Base-by-base conservation (phyloP, 805 yeast genomes). In the Candida palmyrensis region DNA sequence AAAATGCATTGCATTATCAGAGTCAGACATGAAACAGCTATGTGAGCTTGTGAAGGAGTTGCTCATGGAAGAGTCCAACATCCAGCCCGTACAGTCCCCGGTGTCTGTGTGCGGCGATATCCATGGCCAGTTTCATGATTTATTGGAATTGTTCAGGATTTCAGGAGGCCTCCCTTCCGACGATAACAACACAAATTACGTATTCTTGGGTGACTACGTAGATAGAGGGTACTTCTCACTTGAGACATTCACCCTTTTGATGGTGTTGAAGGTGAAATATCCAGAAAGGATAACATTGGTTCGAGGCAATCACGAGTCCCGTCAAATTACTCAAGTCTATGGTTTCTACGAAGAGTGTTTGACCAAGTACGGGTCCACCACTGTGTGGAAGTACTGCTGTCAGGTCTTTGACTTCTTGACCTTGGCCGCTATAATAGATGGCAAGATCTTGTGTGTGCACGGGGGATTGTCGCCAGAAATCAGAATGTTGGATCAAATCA, bases 271-370 rank as follows among this genome's bases (percentile, higher is more conserved):
- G 57, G 96, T 88, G 13, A 82, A 84, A 53, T 85, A 79, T 49
- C 95, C 97, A 27, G 73, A 76, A 38, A 70, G 87, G 47, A 77
- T 92, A 41, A 92, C 97, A 0, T 69, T 90, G 35, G 97, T 90
- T 10, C 72, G 98, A 48, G 98, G 98, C n/a, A 90, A 90, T 59
- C 98, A 90, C 62, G 98, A 90, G 61, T 79, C 92, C 4, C 73
- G 98, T 48, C 98, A 92, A 54, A 92, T 92, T 53, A 90, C 98
- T n/a, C 97, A 90, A 64, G 97, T 89, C 23, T 90, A 90, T 61
- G 98, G 98, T 4, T 90, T 90, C 60, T 90, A 92, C 61, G 97
- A 89, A 57, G 97, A 89, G 59, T 89, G 97, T 55, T 57, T 89
- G 39, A 82, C 87, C 36, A 89, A 89, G 58, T 89, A 89, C 55